These are phyloP conservation scores for Lepraria neglecta DNA, from an alignment of 495 filamentous ascomycete species.

Conservation along the genomic window DNA sequence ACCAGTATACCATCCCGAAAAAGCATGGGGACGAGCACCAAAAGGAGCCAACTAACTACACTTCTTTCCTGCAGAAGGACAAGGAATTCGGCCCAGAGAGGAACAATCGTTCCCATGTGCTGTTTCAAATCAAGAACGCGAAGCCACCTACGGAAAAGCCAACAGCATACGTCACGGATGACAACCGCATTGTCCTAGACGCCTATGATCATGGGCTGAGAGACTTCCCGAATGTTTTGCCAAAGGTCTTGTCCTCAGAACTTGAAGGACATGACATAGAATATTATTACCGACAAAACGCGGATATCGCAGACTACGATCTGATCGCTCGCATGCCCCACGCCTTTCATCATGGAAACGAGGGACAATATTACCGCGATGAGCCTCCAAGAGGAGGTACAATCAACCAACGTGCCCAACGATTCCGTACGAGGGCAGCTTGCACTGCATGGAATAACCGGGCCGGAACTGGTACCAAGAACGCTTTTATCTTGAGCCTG, in stretches of 20 bases:
- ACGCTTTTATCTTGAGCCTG: not conserved
- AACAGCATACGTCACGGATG: not conserved
- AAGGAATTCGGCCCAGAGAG: not conserved
- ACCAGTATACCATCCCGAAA: conserved; percentile 1
- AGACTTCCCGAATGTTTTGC: conserved; percentile 1
- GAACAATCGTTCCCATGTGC: not conserved
- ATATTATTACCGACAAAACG: conserved; percentile 8
- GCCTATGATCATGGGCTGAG: conserved; percentile 3
- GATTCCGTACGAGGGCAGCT: not conserved
- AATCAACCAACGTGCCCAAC: not conserved
- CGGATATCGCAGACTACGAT: not conserved
- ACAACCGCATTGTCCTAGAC: conserved; percentile 3
- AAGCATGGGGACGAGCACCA: not conserved
- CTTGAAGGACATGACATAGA: conserved; percentile 10
- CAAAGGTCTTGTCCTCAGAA: conserved; percentile 7
- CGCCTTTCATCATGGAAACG: not conserved
- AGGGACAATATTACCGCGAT: not conserved
- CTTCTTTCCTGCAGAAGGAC: conserved; percentile 7
- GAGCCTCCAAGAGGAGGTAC: conserved; percentile 3
- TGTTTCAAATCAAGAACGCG: not conserved
- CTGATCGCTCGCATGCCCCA: conserved; percentile 1
- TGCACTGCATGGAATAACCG: conserved; percentile 7
- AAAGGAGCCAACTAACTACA: not conserved
- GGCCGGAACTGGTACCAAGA: not conserved
- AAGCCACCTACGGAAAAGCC: not conserved